Evolutionary conservation across 441 rosid species (phyloP), one percentile per base, ranked within the genome.

Genomic region (Croton laevigatus): DNA sequence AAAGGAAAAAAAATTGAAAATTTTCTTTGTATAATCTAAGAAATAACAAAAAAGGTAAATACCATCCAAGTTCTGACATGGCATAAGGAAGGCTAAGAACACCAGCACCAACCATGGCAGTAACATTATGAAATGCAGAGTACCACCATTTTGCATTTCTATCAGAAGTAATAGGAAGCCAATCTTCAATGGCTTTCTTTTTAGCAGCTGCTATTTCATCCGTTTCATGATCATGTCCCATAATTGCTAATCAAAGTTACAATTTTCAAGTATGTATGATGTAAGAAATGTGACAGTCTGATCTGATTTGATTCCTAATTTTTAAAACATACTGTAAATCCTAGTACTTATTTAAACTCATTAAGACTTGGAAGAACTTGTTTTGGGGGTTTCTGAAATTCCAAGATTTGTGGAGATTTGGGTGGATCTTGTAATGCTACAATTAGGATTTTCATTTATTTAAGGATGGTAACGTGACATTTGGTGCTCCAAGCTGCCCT

Each of bases 91-190:
- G 89, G 80, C 94, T 82, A 76, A 92, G 94, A 58, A 90, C 93
- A 23, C 97, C 97, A 45, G 98, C 97, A 2, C 93, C 97, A 5
- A 90, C 95, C 91, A 92, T 87, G 74, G 98, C 98, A 0, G 97
- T 88, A 73, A 91, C 96, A 78, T 93, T 93, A 89, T 91, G 97
- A 79, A 93, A 93, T 4, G 96, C 87, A 3, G 96, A 85, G 72
- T 82, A 91, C 91, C 96, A 91, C 98, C 97, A 93, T 74, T 87
- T 93, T 34, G 94, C 94, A 61, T 85, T 84, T 76, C 93, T 83
- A 0, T 86, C 76, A 0, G 91, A 83, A 0, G 93, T 89, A 77
- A 91, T 78, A 0, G 97, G 97, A 67, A 88, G 90, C 91, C 98
- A 93, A 6, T 87, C 93, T 12, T 88, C 78, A 5, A 91, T 76